Conservation (phyloP, 2,329 filamentous ascomycete species). For the Fusarium pseudoanthophilum region DNA sequence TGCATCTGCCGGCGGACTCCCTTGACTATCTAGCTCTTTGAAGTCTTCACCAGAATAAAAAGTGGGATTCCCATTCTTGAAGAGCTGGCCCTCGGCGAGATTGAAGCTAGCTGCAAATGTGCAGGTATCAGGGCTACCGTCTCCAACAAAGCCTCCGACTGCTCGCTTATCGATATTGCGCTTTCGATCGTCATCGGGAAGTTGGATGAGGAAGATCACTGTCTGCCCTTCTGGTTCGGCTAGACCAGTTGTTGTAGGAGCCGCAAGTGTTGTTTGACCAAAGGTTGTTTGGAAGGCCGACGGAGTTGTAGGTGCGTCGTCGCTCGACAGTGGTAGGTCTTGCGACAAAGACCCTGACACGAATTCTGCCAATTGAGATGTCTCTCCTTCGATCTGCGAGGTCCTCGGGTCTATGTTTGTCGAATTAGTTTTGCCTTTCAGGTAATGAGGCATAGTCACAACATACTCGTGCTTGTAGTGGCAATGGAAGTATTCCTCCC, state of each 20-base stretch:
- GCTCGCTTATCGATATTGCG: no score
- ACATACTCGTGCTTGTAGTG: rapidly evolving
- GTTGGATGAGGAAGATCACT: rapidly evolving
- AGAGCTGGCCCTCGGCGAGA: rapidly evolving
- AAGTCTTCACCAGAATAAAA: not conserved
- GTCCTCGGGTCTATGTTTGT: rapidly evolving
- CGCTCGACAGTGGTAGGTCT: not conserved
- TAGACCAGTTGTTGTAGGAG: rapidly evolving
- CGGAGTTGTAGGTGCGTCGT: rapidly evolving
- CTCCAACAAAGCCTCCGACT: not conserved
- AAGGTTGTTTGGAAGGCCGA: rapidly evolving
- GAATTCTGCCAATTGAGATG: rapidly evolving
- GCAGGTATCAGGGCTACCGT: not conserved
- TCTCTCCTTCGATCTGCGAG: not conserved
- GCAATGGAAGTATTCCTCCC: not conserved
- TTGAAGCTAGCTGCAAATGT: not conserved
- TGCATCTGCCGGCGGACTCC: rapidly evolving
- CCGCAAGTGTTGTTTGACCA: not conserved
- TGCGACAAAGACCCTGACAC: rapidly evolving
- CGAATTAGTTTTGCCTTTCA: rapidly evolving
- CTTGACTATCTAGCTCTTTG: not conserved
- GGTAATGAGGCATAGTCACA: rapidly evolving
- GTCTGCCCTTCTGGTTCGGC: rapidly evolving
- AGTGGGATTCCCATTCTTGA: not conserved
- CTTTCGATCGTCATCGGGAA: not conserved